Evolutionary conservation across 257 asterid genomes (phyloP), one percentile per base, ranked within the genome.

Genomic region (Gentiana dahurica): DNA sequence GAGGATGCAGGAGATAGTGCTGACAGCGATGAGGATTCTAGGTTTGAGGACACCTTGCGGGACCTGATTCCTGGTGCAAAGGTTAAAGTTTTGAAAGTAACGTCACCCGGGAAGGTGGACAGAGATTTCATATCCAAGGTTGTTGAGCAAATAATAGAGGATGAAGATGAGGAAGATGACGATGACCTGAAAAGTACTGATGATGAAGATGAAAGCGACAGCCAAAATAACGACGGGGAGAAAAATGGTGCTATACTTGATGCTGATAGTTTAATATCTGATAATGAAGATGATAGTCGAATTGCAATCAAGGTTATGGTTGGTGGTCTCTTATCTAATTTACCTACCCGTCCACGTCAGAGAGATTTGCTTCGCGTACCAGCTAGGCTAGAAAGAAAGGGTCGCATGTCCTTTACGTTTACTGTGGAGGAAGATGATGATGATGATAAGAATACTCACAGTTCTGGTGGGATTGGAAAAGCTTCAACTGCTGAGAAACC

Each of bases 51-150:
- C 70, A 81, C 79, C 62, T 68, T 91, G 77, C 76, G 70, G 39
- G 94, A 91, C 82, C 78, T 91, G 87, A 87, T 87, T 71, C 96
- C 97, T 70, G 96, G 95, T 56, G 83, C 81, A 78, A 81, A 83
- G 79, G 93, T 91, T 67, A 87, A 85, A 81, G 94, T 91, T 65
- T 76, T 87, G 75, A 81, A 84, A 68, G 92, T 83, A 64, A 83
- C 90, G 60, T 58, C 83, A 44, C 95, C 96, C 3, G 81, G 73
- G 67, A 85, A 85, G 75, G 77, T 74, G 57, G 94, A 87, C 68
- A 74, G 73, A 69, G 98, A 85, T 74, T 51, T 83, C 37, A 81
- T 91, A 73, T 83, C 96, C 41, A 83, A 83, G 80, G 94, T 79
- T 63, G 87, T 91, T 68, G 95, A 91, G 60, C 94, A 83, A 69